phyloP scores from a whole-genome alignment of 2,329 filamentous ascomycete species.

The Talaromyces sp. region DNA sequence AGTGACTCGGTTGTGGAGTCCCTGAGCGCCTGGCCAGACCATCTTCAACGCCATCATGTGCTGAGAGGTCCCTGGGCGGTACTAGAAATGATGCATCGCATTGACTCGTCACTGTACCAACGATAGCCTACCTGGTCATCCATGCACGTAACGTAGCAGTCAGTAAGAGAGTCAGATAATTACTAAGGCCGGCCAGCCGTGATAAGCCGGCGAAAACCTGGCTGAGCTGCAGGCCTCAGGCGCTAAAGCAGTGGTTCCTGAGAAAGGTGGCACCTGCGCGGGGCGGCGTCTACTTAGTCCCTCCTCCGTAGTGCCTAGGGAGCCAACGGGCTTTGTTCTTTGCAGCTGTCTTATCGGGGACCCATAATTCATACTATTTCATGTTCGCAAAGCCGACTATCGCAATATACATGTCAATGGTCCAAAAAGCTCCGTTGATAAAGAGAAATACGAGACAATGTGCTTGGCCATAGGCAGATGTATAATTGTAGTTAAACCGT shows the following conservation, averaged over 20 bases:
- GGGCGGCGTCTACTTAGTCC: not conserved
- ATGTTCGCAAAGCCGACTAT: not conserved
- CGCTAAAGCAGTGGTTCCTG: slow-evolving; percentile 10
- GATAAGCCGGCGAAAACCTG: not conserved
- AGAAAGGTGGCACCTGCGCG: slow-evolving; percentile 13
- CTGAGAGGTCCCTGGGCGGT: not conserved
- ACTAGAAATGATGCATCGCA: not conserved
- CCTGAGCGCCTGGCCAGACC: not conserved
- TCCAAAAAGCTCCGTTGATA: too few relatives aligned
- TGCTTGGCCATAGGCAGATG: not conserved
- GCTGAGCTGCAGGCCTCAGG: slow-evolving; percentile 3
- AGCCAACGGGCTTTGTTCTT: not conserved
- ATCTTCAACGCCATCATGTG: not conserved
- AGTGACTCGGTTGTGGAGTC: not conserved
- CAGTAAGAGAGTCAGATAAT: not conserved
- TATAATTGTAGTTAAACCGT: not conserved
- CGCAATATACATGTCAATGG: not conserved
- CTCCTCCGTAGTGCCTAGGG: too few relatives aligned
- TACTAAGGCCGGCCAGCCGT: not conserved
- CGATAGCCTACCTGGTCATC: not conserved
- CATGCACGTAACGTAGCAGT: not conserved
- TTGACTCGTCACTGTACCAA: not conserved
- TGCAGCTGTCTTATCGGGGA: not conserved
- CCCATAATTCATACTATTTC: not conserved
- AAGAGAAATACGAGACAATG: not conserved